A percentile compares a stretch with the other conserved stretches of the same genome.
These are phyloP conservation scores for Plenodomus lindquistii DNA, from an alignment of 2,329 filamentous ascomycete genomes.

Conservation along the genomic window DNA sequence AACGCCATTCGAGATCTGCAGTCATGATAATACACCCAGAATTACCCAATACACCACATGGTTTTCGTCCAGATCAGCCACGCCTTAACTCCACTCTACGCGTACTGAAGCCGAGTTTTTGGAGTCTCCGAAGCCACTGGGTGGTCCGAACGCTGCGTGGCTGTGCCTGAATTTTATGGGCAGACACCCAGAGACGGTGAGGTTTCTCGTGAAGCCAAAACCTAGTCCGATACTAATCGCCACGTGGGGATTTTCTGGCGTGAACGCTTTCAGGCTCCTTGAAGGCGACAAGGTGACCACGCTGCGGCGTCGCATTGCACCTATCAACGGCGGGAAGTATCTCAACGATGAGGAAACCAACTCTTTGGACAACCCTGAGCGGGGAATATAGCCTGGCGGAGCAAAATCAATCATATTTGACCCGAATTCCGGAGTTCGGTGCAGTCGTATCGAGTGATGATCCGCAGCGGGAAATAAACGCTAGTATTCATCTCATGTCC, in stretches of 20 bases:
- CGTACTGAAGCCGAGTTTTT: conserved; percentile 59
- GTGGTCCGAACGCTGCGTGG: conserved; percentile 33
- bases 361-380: conserved; percentile 47
- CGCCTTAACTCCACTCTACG: conserved; percentile 16
- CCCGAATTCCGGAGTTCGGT: conserved; percentile 59
- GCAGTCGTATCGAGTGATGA: conserved; percentile 59
- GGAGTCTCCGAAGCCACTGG: conserved; percentile 50
- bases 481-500: conserved; percentile 60
- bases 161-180: conserved; percentile 51
- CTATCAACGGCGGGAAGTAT: conserved; percentile 48
- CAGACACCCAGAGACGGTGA: conserved; percentile 51
- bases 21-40: background rate
- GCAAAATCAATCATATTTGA: conserved; percentile 62
- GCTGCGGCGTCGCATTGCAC: conserved; percentile 56
- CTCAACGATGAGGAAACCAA: conserved; percentile 49
- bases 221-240: conserved; percentile 56
- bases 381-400: conserved; percentile 48
- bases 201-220: conserved; percentile 56
- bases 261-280: conserved; percentile 57
- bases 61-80: conserved; percentile 37
- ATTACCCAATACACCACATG: conserved; percentile 7
- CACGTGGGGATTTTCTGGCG: conserved; percentile 53
- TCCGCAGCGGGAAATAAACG: conserved; percentile 60
- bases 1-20: background rate
- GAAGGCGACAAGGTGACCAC: conserved; percentile 49